Evolutionary conservation across 2,329 filamentous ascomycete species (phyloP).

Genomic region (Beauveria bassiana): DNA sequence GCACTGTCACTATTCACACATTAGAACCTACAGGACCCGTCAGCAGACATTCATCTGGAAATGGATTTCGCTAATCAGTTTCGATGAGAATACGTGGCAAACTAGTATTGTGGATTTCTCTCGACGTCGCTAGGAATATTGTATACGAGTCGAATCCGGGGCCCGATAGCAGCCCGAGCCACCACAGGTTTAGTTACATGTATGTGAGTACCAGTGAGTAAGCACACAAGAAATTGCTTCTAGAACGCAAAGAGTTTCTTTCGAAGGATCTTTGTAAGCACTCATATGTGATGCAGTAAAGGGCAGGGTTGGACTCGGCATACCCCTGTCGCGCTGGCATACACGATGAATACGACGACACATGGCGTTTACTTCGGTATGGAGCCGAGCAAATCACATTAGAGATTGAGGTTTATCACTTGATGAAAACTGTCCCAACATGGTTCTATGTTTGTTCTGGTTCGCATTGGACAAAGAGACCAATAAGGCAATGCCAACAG

Average conservation of each 20-base stretch:
- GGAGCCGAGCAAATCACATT: neutral
- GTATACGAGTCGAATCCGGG: neutral
- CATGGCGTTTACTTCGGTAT: neutral
- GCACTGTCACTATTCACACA: neutral
- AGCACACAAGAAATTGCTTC: too few species aligned
- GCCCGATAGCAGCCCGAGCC: neutral
- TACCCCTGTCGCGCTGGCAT: neutral
- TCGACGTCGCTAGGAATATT: neutral
- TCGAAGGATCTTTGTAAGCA: neutral
- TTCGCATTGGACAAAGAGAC: neutral
- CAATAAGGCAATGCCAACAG: neutral
- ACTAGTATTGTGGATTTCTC: too few species aligned
- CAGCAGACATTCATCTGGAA: too few species aligned
- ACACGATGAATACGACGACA: slow-evolving; percentile 2
- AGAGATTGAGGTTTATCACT: neutral
- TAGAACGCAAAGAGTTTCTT: too few species aligned
- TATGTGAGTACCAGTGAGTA: neutral
- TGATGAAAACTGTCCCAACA: neutral
- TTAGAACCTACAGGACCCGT: too few species aligned
- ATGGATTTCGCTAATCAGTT: too few species aligned
- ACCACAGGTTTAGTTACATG: neutral
- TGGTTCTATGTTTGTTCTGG: neutral
- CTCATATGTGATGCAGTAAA: neutral
- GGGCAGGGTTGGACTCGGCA: neutral
- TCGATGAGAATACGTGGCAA: too few species aligned